Base-by-base conservation (phyloP, 768 basidiomycete genomes). In the Hysterangium stoloniferum region DNA sequence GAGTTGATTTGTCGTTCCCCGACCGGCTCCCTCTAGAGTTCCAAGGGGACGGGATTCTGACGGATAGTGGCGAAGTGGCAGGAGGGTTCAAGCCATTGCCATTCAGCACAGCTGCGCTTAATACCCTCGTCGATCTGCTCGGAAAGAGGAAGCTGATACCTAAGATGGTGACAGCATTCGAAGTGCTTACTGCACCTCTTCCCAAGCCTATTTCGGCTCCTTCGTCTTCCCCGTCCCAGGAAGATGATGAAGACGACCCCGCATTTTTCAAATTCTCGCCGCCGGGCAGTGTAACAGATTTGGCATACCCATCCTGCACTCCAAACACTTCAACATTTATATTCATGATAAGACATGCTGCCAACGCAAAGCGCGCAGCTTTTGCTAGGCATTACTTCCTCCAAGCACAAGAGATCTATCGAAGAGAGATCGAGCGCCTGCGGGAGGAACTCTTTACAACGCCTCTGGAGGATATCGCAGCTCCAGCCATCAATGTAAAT, bases 111-210 rank as follows among this genome's bases (percentile, higher is more conserved):
- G 62, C 76, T 17, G 78, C 83, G 1, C 76, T 92, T 34, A 87
- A 88, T 64, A 84, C 80, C 15, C 78, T 78, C 40, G 66, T 92
- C 55, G 83, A 87, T 52, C 72, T 81, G 58, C 73, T 88, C 7
- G 86, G 86, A 12, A 73, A 74, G 7, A 58, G 72, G 15, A 74
- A 78, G 11, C 66, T 80, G 47, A 64, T 85, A 33, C 79, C 84
- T 4, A 80, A 77, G 57, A 73, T 91, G 61, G 74, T 90, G 4
- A 78, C 80, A 58, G 74, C 82, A 1, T 91, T 89, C 59, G 88
- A 90, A 57, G 79, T 85, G 25, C 77, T 89, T 52, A 86, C 87
- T 0, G 73, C 79, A 42, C 84, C 85, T 13, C 70, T 88, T 25
- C 80, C 83, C 9, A 64, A 68, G 52, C 70, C 36, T 69, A 64